Conservation (phyloP, 2,329 filamentous ascomycete genomes). For the Hypocrella siamensis region DNA sequence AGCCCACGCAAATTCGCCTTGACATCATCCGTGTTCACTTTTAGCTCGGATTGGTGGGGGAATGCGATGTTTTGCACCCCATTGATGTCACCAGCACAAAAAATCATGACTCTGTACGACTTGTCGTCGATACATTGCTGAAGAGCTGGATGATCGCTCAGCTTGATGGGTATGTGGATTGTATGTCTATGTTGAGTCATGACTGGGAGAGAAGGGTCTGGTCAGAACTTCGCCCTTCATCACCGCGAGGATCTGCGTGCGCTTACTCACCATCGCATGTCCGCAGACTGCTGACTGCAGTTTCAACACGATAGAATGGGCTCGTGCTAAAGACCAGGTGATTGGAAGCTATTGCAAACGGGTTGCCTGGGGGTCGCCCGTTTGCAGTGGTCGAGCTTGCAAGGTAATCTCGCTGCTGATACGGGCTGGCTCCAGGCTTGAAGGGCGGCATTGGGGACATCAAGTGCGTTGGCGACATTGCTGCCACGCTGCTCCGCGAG, state of each 20-base stretch:
- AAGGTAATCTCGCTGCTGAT: slow-evolving; percentile 6
- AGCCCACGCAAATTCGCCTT: slow-evolving; percentile 88
- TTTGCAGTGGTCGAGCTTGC: slow-evolving; percentile 5
- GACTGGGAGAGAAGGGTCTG: slow-evolving; percentile 18
- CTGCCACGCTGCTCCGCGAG: slow-evolving; percentile 2
- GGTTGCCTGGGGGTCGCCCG: slow-evolving; percentile 6
- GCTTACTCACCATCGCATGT: slow-evolving; percentile 54
- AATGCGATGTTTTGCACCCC: slow-evolving; percentile 68
- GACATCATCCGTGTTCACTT: slow-evolving; percentile 74
- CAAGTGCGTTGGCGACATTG: slow-evolving; percentile 3
- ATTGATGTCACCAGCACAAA: slow-evolving; percentile 54
- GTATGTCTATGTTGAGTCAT: slow-evolving; percentile 40
- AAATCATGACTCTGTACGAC: slow-evolving; percentile 63
- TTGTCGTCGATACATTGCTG: slow-evolving; percentile 42
- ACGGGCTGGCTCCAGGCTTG: slow-evolving; percentile 4
- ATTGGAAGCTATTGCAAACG: slow-evolving; percentile 6
- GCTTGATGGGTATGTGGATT: slow-evolving; percentile 25
- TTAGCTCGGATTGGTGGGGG: slow-evolving; percentile 82
- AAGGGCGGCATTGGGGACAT: slow-evolving; percentile 8
- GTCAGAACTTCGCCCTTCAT: slow-evolving; percentile 5
- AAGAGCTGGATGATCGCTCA: slow-evolving; percentile 35
- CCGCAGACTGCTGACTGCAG: slow-evolving; percentile 46
- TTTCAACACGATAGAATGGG: slow-evolving; percentile 66
- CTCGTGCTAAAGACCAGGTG: slow-evolving; percentile 44
- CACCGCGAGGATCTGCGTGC: slow-evolving; percentile 13